These are phyloP conservation scores for Termitomyces sp. DNA, from an alignment of 1,284 basidiomycete genomes.

Conservation along the genomic window DNA sequence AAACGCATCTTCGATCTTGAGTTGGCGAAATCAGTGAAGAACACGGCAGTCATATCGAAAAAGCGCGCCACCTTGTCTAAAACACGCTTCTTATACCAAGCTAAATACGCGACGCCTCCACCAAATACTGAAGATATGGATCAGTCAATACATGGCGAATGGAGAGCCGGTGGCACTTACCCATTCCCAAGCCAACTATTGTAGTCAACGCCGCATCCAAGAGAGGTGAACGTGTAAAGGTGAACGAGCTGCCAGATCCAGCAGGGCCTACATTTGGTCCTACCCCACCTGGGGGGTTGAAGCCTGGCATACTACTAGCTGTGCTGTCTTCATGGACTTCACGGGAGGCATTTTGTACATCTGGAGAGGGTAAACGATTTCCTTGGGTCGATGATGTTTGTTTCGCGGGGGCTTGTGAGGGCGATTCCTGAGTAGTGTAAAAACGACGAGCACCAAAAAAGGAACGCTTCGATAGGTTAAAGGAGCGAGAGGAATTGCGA, in stretches of 20 bases:
- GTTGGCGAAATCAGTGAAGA: constrained; percentile 1
- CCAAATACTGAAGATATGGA: constrained; percentile 46
- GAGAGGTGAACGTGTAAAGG: constrained; percentile 38
- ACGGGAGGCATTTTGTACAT: constrained; percentile 25
- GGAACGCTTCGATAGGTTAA: neutral
- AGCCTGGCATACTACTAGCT: constrained; percentile 30
- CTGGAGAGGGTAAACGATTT: constrained; percentile 12
- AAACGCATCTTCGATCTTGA: constrained; percentile 62
- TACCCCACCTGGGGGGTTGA: constrained; percentile 37
- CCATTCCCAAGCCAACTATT: constrained; percentile 55
- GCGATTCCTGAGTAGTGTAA: constrained; percentile 13
- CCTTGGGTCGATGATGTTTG: constrained; percentile 6
- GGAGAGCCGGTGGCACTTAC: constrained; percentile 29
- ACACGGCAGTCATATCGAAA: constrained; percentile 4
- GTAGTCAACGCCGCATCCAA: constrained; percentile 57
- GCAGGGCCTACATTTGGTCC: constrained; percentile 24
- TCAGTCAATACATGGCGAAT: neutral
- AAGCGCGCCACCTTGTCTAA: constrained; percentile 56
- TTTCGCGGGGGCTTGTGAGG: neutral
- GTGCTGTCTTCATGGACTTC: constrained; percentile 37
- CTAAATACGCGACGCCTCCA: constrained; percentile 68
- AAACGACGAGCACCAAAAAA: constrained; percentile 8
- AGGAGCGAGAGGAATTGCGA: neutral
- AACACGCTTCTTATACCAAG: constrained; percentile 78
- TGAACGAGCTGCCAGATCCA: constrained; percentile 27